Base-by-base conservation (phyloP, 805 yeast species). In the Ascoidea asiatica region DNA sequence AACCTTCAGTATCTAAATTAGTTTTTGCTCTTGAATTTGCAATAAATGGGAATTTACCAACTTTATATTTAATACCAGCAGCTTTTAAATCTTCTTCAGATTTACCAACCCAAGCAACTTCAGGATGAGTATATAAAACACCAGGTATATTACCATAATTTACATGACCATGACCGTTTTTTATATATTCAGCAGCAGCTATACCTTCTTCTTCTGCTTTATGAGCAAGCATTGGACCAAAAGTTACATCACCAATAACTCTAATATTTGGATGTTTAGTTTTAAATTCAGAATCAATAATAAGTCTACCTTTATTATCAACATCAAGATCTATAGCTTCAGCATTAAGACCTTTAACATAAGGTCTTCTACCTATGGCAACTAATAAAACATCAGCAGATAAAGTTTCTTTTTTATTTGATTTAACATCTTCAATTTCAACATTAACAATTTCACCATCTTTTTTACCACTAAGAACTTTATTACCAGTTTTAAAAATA, bases 1-100 rank as follows among this genome's bases (percentile, higher is more conserved):
- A 85, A 49, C 98, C 98, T 54, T 92, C 98, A 48, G 97, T 82
- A 67, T 92, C 98, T 62, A 75, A 67, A 75, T 90, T 92, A 55
- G 98, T 89, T 79, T 92, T 92, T 50, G 99, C 99, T 74, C 99
- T 87, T 44, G 98, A 92, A 79, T 92, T 92, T 57, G 99, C 99
- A 59, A 87, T 74, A 73, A 92, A 92, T 64, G 97, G 95, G 88
- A 90, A 92, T 70, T 92, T 92, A 62, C 99, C 99, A 49, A 84
- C 76, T 67, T 82, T 89, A 77, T 83, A 92, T 56, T 81, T 74
- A 65, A 88, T 78, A 56, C 96, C 96, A 56, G 87, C 87, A 56
- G 75, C 89, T 74, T 90, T 89, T 63, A 89, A 76, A 68, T 89
- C 89, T 71, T 89, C 81, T 71, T 92, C 99, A 60, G 79, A 84